phyloP scores from a whole-genome alignment of 345 rosid genomes.

The Barbarea vulgaris region DNA sequence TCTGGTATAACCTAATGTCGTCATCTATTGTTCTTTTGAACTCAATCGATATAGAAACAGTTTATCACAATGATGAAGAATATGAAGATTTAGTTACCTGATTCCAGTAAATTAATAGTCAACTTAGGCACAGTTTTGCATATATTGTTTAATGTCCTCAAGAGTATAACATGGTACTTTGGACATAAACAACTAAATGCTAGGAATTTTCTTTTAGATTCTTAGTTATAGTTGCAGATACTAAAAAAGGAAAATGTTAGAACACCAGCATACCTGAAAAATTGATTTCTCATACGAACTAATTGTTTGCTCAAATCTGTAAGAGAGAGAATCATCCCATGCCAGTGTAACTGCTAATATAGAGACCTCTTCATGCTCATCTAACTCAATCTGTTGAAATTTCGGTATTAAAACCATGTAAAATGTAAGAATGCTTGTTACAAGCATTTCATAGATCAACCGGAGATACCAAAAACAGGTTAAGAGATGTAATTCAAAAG shows the following conservation, averaged over 20 bases:
- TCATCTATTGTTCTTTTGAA: not conserved
- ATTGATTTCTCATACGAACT: constrained; percentile 59
- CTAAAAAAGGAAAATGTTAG: not conserved
- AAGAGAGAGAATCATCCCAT: constrained; percentile 60
- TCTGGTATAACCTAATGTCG: not conserved
- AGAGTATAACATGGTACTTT: not conserved
- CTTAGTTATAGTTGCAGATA: not conserved
- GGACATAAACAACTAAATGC: too few relatives aligned
- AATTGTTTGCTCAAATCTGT: constrained; percentile 62
- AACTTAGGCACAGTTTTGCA: not conserved
- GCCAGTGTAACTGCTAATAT: constrained; percentile 71
- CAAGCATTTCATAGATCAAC: constrained; percentile 13
- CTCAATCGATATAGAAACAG: not conserved
- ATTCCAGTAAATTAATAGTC: not conserved
- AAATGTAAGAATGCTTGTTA: constrained; percentile 5
- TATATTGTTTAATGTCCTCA: not conserved
- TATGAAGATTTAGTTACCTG: not conserved
- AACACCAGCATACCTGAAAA: constrained; percentile 55
- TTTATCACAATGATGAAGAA: not conserved
- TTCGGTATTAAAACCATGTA: constrained; percentile 3
- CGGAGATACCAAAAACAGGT: not conserved
- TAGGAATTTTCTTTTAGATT: not conserved
- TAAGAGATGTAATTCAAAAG: not conserved
- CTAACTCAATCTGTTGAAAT: constrained; percentile 75
- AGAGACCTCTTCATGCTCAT: constrained; percentile 65